phyloP scores from a whole-genome alignment of 495 filamentous ascomycete species.

The Podospora sp. region DNA sequence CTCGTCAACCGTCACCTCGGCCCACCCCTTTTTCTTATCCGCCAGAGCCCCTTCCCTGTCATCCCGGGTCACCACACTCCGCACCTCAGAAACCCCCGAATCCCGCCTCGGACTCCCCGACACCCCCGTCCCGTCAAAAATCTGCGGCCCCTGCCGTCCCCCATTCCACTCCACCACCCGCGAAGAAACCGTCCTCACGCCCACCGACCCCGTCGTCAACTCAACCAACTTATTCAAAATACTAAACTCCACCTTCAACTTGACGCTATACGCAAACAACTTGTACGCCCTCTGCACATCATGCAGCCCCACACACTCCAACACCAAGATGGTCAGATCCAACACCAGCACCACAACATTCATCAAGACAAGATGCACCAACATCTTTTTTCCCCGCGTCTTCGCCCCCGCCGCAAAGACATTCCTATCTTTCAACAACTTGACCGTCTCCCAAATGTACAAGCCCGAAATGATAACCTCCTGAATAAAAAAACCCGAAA shows the following conservation, averaged over 20 bases:
- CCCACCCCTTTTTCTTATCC: too few species aligned
- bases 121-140: not conserved
- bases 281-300: conserved; percentile 5
- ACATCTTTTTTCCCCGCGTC: not conserved
- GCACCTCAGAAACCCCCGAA: not conserved
- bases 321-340: not conserved
- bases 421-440: not conserved
- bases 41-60: too few species aligned
- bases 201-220: not conserved
- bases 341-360: not conserved
- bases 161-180: not conserved
- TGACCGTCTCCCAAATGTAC: conserved; percentile 2
- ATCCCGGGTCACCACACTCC: not conserved
- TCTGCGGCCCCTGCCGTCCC: not conserved
- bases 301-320: not conserved
- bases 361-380: not conserved
- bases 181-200: not conserved
- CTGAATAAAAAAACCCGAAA: not conserved
- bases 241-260: conserved; percentile 4
- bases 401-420: not conserved
- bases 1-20: too few species aligned
- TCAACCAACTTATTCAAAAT: conserved; percentile 1
- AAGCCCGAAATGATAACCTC: not conserved
- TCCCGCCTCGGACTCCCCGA: not conserved
- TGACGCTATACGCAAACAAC: conserved; percentile 1